Conservation (phyloP, 2,329 filamentous ascomycete genomes). For the Fusarium dimerum region DNA sequence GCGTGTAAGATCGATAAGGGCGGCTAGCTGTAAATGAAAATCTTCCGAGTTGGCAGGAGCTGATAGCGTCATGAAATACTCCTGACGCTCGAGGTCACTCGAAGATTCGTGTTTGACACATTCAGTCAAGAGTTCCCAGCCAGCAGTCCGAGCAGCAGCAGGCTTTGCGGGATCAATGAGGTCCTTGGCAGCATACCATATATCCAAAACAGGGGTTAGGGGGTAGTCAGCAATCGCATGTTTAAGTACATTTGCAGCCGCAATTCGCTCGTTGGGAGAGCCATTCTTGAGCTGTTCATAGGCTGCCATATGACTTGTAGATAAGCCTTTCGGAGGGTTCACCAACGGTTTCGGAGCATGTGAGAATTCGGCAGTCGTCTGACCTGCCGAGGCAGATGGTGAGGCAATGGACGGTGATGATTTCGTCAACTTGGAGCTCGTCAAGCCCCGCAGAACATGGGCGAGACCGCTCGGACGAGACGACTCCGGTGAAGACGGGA, state of each 20-base stretch:
- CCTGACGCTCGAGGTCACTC: conserved; percentile 66
- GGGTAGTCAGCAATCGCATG: conserved; percentile 60
- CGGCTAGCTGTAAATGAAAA: conserved; percentile 65
- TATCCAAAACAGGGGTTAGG: conserved; percentile 58
- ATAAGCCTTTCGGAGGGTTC: conserved; percentile 43
- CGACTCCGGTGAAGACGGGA: conserved; percentile 54
- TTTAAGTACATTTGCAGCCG: conserved; percentile 59
- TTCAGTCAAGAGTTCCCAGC: conserved; percentile 66
- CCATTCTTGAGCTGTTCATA: conserved; percentile 58
- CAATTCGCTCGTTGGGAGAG: conserved; percentile 52
- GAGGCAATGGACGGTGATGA: conserved; percentile 47
- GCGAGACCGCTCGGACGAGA: conserved; percentile 58
- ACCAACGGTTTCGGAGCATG: conserved; percentile 42
- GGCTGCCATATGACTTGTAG: conserved; percentile 53
- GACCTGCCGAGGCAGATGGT: conserved; percentile 39
- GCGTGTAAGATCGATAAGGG: conserved; percentile 62
- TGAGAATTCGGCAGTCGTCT: conserved; percentile 47
- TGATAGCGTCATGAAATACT: conserved; percentile 65
- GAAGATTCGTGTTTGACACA: conserved; percentile 64
- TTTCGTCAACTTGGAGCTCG: conserved; percentile 56
- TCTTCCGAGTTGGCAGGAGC: conserved; percentile 59
- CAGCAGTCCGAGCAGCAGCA: conserved; percentile 55
- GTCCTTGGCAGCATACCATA: conserved; percentile 68
- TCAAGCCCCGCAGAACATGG: conserved; percentile 64
- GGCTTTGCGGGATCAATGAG: conserved; percentile 60